Conservation (phyloP, 2,329 filamentous ascomycete genomes). For the Hypoxylon sp. region DNA sequence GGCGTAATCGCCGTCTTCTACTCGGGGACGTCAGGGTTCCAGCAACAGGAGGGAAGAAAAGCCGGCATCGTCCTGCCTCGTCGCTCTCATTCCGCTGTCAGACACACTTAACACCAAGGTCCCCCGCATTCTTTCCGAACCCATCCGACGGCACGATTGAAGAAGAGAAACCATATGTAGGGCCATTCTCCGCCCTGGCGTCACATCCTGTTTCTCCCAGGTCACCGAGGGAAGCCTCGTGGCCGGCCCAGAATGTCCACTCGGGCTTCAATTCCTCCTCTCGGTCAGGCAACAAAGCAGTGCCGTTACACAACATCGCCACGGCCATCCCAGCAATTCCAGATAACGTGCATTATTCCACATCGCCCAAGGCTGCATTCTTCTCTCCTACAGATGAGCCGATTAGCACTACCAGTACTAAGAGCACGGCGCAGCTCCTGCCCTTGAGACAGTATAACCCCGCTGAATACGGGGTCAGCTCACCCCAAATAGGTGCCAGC, state of each 20-base stretch:
- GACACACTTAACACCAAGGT: conserved; percentile 57
- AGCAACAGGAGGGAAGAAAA: conserved; percentile 44
- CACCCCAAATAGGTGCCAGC: conserved; percentile 35
- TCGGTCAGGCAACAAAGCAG: conserved; percentile 22
- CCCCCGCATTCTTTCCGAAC: conserved; percentile 54
- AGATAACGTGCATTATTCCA: conserved; percentile 49
- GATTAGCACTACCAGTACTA: conserved; percentile 49
- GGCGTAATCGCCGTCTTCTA: conserved; percentile 54
- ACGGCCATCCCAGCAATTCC: conserved; percentile 47
- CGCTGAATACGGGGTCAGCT: conserved; percentile 48
- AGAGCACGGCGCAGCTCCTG: conserved; percentile 50
- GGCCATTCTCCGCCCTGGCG: conserved; percentile 37
- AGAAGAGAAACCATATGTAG: conserved; percentile 47
- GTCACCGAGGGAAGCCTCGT: conserved; percentile 28
- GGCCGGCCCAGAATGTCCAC: conserved; percentile 5
- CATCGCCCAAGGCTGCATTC: conserved; percentile 48
- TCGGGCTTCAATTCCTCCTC: conserved; percentile 27
- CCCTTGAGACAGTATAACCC: conserved; percentile 51
- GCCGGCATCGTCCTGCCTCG: conserved; percentile 56
- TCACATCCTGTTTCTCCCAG: conserved; percentile 43
- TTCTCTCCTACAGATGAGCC: conserved; percentile 51
- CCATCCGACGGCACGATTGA: conserved; percentile 42
- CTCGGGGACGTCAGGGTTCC: conserved; percentile 43
- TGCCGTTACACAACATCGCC: conserved; percentile 46
- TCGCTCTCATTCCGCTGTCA: conserved; percentile 66